Base-by-base conservation (phyloP, 768 basidiomycete genomes). In the Cystoderma amianthinum region DNA sequence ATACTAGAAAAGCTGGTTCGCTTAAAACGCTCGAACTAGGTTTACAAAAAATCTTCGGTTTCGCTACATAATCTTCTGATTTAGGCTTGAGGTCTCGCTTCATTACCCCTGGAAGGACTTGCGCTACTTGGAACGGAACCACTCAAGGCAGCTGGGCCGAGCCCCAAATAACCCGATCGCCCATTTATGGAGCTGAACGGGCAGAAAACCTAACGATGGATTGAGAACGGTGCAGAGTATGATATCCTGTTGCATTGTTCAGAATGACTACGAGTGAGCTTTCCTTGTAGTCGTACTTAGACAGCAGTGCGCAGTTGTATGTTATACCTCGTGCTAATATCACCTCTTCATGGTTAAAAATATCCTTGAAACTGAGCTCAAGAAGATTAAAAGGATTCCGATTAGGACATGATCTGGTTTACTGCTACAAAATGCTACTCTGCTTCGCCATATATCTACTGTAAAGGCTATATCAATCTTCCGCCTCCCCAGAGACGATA, bases 401-500 rank as follows among this genome's bases (percentile, higher is more conserved):
- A 28, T n/a, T 28, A 7, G 7, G 7, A 28, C n/a, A 28, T 28
- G 25, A n/a, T 28, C n/a, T 28, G 25, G n/a, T 28, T 28, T 28
- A 7, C 25, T n/a, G n/a, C n/a, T n/a, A n/a, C n/a, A n/a, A n/a
- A n/a, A n/a, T n/a, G n/a, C n/a, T n/a, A n/a, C n/a, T n/a, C n/a
- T n/a, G n/a, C n/a, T n/a, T n/a, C n/a, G n/a, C n/a, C n/a, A n/a
- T n/a, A 30, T 9, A 9, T 30, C 6, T 34, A 35, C 25, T 6
- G 22, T 18, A 10, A 13, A 39, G 6, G 19, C 12, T 23, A 17
- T 67, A n/a, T 63, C 75, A 82, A 43, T 82, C 82, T 6, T 85
- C 84, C 21, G 76, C 70, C 49, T 82, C 72, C 16, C 85, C 84
- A 19, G 86, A 67, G 32, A 72, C 68, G 54, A 89, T 89, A 22